Conservation (phyloP, 1,284 basidiomycete genomes). For the Cutaneotrichosporon mucoides region DNA sequence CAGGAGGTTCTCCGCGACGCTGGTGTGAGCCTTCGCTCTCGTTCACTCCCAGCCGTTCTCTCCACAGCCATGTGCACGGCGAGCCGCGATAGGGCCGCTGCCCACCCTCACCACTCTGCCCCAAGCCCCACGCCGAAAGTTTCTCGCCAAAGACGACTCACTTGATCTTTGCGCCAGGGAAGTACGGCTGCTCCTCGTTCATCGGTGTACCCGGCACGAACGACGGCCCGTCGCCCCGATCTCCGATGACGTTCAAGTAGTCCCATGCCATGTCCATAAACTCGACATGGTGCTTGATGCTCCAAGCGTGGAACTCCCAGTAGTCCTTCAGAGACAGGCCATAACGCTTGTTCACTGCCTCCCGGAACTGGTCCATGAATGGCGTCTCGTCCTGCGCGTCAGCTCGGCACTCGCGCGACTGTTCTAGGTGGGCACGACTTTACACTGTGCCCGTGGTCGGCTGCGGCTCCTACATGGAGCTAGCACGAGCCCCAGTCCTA, state of each 20-base stretch:
- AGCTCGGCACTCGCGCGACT: neutral
- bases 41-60: too few species aligned
- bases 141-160: neutral
- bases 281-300: slow-evolving; percentile 10
- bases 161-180: slow-evolving; percentile 17
- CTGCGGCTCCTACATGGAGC: neutral
- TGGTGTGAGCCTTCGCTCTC: slow-evolving; percentile 5
- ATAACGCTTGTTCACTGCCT: slow-evolving; percentile 14
- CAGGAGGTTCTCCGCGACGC: slow-evolving; percentile 20
- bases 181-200: slow-evolving; percentile 19
- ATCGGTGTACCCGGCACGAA: slow-evolving; percentile 20
- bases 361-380: slow-evolving; percentile 18
- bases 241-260: slow-evolving; percentile 17
- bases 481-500: neutral
- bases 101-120: too few species aligned
- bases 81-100: too few species aligned
- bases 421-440: neutral
- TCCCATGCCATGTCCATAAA: slow-evolving; percentile 20
- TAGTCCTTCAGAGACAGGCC: slow-evolving; percentile 16
- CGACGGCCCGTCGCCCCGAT: slow-evolving; percentile 16
- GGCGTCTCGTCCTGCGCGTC: slow-evolving; percentile 17
- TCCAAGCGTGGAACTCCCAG: slow-evolving; percentile 22
- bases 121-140: too few species aligned
- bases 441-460: neutral
- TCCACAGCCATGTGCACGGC: too few species aligned